Evolutionary conservation across 495 filamentous ascomycete genomes (phyloP).

Genomic region (Talaromyces nanjingensis): DNA sequence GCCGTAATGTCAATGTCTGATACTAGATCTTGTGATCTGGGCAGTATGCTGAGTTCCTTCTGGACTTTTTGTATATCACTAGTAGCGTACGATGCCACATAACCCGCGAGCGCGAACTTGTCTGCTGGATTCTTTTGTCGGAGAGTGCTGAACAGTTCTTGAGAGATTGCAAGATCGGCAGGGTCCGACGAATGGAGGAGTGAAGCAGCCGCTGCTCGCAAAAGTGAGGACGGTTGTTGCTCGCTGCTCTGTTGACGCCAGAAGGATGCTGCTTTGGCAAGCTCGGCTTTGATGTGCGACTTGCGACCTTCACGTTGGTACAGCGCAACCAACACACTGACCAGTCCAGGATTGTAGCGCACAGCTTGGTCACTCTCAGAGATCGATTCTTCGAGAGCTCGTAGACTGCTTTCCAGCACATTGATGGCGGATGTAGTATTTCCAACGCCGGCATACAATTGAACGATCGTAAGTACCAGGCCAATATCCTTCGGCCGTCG

Average conservation of each 20-base stretch:
- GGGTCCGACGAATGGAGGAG: constrained; percentile 66
- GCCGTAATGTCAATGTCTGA: constrained; percentile 57
- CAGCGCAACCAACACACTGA: constrained; percentile 74
- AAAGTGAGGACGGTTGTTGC: constrained; percentile 49
- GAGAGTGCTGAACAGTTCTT: constrained; percentile 66
- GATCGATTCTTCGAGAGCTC: constrained; percentile 59
- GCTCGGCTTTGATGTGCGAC: constrained; percentile 57
- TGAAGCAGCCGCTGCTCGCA: constrained; percentile 71
- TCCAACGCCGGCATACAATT: constrained; percentile 69
- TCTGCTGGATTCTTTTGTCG: constrained; percentile 56
- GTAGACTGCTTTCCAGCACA: constrained; percentile 68
- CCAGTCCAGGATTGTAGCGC: constrained; percentile 78
- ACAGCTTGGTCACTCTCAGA: constrained; percentile 56
- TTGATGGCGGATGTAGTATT: constrained; percentile 72
- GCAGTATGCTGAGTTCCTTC: constrained; percentile 54
- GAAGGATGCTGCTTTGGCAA: constrained; percentile 75
- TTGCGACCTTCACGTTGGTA: constrained; percentile 77
- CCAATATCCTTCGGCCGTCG: constrained; percentile 77
- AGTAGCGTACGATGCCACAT: constrained; percentile 75
- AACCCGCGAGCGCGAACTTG: constrained; percentile 62
- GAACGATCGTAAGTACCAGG: constrained; percentile 71
- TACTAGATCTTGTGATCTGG: constrained; percentile 58
- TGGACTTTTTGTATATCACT: constrained; percentile 53
- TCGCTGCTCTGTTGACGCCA: constrained; percentile 52
- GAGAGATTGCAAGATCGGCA: constrained; percentile 60